These are phyloP conservation scores for Capsella rubella DNA, from an alignment of 441 rosid species.

Conservation along the genomic window DNA sequence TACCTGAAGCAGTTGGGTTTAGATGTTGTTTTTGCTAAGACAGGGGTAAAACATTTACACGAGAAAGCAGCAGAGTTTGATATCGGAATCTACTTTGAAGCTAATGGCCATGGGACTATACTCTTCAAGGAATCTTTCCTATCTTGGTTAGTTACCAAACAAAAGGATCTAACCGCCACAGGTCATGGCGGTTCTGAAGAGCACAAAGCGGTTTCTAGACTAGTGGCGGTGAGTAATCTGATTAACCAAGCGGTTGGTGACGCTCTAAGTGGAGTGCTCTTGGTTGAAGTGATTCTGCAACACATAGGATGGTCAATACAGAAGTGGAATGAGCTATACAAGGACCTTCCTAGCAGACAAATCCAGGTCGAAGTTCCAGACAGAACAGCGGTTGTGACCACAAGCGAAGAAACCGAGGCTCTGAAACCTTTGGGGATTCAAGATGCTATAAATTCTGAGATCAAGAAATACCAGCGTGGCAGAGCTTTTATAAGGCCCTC, in stretches of 20 bases:
- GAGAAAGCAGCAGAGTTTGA: constrained; percentile 82
- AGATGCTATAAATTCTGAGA: constrained; percentile 80
- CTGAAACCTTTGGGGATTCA: constrained; percentile 84
- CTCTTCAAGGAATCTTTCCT: constrained; percentile 71
- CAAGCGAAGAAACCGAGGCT: constrained; percentile 79
- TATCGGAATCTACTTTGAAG: constrained; percentile 94
- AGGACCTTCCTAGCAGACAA: constrained; percentile 90
- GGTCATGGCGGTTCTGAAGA: constrained; percentile 71
- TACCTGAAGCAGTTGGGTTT: constrained; percentile 74
- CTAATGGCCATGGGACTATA: constrained; percentile 98
- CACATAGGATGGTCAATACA: constrained; percentile 84
- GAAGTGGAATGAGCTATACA: constrained; percentile 80
- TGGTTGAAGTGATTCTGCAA: constrained; percentile 84
- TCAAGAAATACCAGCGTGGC: constrained; percentile 62
- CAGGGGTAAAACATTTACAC: constrained; percentile 93
- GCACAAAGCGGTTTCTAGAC: constrained; percentile 77
- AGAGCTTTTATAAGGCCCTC: constrained; percentile 89
- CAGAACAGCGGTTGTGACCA: constrained; percentile 75
- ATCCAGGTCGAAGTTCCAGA: constrained; percentile 91
- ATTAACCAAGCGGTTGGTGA: constrained; percentile 98
- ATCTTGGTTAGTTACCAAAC: constrained; percentile 61
- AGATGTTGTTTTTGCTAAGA: constrained; percentile 73
- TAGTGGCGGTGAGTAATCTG: constrained; percentile 80
- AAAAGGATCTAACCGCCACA: constrained; percentile 47
- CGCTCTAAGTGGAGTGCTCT: constrained; percentile 85